These are phyloP conservation scores for Porcisia deanei DNA, from an alignment of 208 protist genomes.

Conservation along the genomic window DNA sequence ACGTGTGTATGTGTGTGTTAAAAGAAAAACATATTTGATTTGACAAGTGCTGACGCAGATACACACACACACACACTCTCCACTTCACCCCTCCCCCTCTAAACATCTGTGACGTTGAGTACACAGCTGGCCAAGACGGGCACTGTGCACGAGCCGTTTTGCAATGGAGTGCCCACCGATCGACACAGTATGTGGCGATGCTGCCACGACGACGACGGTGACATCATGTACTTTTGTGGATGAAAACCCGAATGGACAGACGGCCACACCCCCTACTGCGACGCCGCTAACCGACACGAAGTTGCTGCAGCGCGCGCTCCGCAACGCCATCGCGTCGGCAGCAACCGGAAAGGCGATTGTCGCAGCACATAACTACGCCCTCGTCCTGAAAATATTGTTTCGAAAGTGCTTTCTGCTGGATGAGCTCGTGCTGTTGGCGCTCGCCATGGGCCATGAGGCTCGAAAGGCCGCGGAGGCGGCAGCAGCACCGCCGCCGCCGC, in stretches of 20 bases:
- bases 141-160: not conserved
- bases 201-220: not conserved
- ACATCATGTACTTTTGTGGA: not conserved
- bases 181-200: not conserved
- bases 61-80: too few relatives aligned
- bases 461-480: not conserved
- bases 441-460: slow-evolving; percentile 30
- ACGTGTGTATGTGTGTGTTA: too few relatives aligned
- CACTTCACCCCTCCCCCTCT: not conserved
- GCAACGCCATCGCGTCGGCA: slow-evolving; percentile 35
- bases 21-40: too few relatives aligned
- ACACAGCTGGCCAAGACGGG: not conserved
- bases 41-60: too few relatives aligned
- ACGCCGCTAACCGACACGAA: slow-evolving; percentile 36
- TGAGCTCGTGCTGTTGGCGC: slow-evolving; percentile 45
- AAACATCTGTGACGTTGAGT: not conserved
- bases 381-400: slow-evolving; percentile 53
- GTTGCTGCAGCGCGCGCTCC: slow-evolving; percentile 39
- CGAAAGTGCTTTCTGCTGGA: slow-evolving; percentile 59
- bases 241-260: not conserved
- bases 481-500: not conserved
- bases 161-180: not conserved
- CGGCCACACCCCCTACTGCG: not conserved
- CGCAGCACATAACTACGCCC: slow-evolving; percentile 53
- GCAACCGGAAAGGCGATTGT: slow-evolving; percentile 36